Percentiles rank a stretch among this genome's conserved stretches.
Evolutionary conservation across 805 yeast genomes (phyloP).

Genomic region (Wickerhamiella sorbophila): DNA sequence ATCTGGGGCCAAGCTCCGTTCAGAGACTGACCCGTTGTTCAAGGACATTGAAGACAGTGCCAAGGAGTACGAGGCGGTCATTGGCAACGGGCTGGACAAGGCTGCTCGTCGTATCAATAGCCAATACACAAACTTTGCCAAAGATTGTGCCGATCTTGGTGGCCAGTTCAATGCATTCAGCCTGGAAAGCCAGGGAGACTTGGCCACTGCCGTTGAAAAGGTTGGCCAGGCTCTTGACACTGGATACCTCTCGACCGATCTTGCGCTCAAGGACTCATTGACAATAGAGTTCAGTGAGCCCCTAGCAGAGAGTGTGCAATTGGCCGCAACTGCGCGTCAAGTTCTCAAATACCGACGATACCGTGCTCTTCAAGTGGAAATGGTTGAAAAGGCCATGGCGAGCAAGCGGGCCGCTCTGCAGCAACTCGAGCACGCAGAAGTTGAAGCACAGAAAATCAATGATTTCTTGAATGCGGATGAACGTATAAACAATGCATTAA

Average conservation of each 20-base stretch:
- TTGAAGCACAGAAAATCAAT: conserved; percentile 32
- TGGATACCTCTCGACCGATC: conserved; percentile 35
- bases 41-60: conserved; percentile 31
- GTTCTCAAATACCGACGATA: conserved; percentile 47
- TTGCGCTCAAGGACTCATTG: conserved; percentile 35
- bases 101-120: conserved; percentile 41
- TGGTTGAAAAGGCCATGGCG: conserved; percentile 29
- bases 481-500: conserved; percentile 14
- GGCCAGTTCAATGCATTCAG: conserved; percentile 49
- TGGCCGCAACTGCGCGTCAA: conserved; percentile 40
- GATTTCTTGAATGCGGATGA: conserved; percentile 21
- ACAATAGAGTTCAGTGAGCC: conserved; percentile 54
- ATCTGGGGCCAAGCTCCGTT: conserved; percentile 25
- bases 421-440: conserved; percentile 30
- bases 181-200: conserved; percentile 30
- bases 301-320: conserved; percentile 55
- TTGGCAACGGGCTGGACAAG: conserved; percentile 38
- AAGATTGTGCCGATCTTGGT: conserved; percentile 65
- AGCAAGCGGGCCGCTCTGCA: conserved; percentile 25
- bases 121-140: conserved; percentile 43
- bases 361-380: conserved; percentile 39
- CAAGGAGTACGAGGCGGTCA: conserved; percentile 33
- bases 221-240: conserved; percentile 78
- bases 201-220: conserved; percentile 53
- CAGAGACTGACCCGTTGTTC: conserved; percentile 27